Percentiles rank a stretch among this genome's conserved stretches.
These are phyloP conservation scores for Gracilaria domingensis DNA, from an alignment of 23 red algal genomes.

Conservation along the genomic window DNA sequence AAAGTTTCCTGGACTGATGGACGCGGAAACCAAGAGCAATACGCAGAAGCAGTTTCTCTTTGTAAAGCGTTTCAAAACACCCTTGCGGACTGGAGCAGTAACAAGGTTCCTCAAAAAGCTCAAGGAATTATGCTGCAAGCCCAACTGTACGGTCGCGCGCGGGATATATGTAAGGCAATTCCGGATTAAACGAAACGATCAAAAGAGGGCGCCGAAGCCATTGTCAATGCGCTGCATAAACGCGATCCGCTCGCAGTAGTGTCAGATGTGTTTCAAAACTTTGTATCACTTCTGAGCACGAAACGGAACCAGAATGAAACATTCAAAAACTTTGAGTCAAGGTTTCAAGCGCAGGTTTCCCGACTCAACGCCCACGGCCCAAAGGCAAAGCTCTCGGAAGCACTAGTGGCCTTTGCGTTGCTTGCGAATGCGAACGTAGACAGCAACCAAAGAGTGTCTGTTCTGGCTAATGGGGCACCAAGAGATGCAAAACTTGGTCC, in stretches of 20 bases:
- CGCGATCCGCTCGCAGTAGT: slow-evolving; percentile 33
- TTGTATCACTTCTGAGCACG: background rate
- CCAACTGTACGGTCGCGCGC: too few species aligned
- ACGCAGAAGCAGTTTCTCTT: too few species aligned
- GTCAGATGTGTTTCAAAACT: too few species aligned
- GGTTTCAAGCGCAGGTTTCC: slow-evolving; percentile 39
- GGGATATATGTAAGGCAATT: too few species aligned
- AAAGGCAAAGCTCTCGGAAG: slow-evolving; percentile 14
- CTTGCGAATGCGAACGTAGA: slow-evolving; percentile 20
- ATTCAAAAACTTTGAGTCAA: slow-evolving; percentile 34
- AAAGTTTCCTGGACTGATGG: too few species aligned
- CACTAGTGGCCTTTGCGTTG: slow-evolving; percentile 27
- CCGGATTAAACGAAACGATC: too few species aligned
- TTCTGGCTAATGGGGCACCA: background rate
- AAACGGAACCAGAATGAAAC: background rate
- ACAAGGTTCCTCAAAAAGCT: too few species aligned
- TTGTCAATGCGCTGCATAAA: slow-evolving; percentile 16
- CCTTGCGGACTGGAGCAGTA: too few species aligned
- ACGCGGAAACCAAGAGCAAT: too few species aligned
- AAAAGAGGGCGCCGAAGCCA: background rate
- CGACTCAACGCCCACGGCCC: background rate
- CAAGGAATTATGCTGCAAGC: too few species aligned
- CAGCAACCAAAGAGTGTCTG: too few species aligned
- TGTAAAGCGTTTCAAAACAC: too few species aligned
- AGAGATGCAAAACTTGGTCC: background rate